These are phyloP conservation scores for Ogataea sp. DNA, from an alignment of 805 yeast species.

Conservation along the genomic window DNA sequence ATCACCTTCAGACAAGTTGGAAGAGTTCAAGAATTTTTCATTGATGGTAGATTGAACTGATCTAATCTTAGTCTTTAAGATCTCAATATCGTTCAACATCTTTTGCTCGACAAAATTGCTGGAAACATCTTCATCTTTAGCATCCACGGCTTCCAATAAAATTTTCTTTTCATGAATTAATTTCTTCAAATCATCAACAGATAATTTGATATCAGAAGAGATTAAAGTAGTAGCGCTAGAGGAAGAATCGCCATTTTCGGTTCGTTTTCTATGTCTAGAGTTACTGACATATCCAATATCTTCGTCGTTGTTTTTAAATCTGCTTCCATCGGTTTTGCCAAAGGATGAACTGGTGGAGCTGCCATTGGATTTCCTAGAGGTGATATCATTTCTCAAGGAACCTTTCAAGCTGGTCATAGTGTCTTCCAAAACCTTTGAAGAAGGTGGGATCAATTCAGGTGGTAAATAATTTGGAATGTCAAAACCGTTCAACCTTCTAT, in stretches of 20 bases:
- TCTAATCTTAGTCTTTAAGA: slow-evolving; percentile 53
- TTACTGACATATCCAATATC: slow-evolving; percentile 50
- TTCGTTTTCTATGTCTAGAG: slow-evolving; percentile 61
- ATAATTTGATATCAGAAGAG: slow-evolving; percentile 24
- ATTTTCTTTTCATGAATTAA: slow-evolving; percentile 65
- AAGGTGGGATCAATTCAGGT: slow-evolving; percentile 84
- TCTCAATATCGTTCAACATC: slow-evolving; percentile 50
- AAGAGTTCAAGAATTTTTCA: slow-evolving; percentile 9
- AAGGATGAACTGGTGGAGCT: slow-evolving; percentile 18
- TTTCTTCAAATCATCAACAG: slow-evolving; percentile 52
- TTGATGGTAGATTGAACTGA: slow-evolving; percentile 33
- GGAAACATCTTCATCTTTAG: slow-evolving; percentile 45
- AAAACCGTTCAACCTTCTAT: slow-evolving; percentile 81
- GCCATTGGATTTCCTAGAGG: slow-evolving; percentile 11
- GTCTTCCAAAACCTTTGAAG: slow-evolving; percentile 65
- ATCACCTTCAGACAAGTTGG: slow-evolving; percentile 19
- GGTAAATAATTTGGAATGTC: slow-evolving; percentile 81
- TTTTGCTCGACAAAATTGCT: slow-evolving; percentile 22
- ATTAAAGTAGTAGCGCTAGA: slow-evolving; percentile 9
- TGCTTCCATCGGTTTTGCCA: slow-evolving; percentile 36
- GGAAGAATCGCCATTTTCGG: slow-evolving; percentile 27
- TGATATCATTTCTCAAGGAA: slow-evolving; percentile 36
- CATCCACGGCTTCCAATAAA: slow-evolving; percentile 61
- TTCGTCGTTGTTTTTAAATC: slow-evolving; percentile 70
- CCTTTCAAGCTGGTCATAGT: slow-evolving; percentile 65